Base-by-base conservation (phyloP, 2,329 filamentous ascomycete genomes). In the Arthroderma uncinatum region DNA sequence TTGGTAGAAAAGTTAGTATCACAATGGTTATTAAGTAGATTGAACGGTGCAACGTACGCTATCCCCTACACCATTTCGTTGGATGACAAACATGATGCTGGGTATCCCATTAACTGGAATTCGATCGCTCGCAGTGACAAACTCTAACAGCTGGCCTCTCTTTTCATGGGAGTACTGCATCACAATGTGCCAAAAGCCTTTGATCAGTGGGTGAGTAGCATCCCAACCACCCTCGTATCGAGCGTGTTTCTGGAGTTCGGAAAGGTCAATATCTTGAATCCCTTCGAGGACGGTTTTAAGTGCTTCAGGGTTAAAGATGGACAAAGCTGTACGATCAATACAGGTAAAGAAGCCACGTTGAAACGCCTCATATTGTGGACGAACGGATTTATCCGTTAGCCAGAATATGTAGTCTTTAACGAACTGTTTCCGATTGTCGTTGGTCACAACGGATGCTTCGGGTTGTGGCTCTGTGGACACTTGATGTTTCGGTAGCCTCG, bases 71-170 rank as follows among this genome's bases (percentile, higher is more conserved):
- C 87, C 83, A 66, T 90, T 89, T 65, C 81, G 83, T 71, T 92
- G 86, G 44, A 98, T 79, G 12, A 88, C 82, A 70, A 97, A 97
- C 65, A 87, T 84, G 50, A 97, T 75, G 64, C 87, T 89, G 61
- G 82, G 80, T 66, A 91, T 83, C 2, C 93, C 93, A 19, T 88
- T 90, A 0, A 95, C 87, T 0, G 93, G 93, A 1, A 97, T 82
- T 1, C 93, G 81, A 67, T 96, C 91, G 64, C 85, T 92, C 0
- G 92, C 92, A 12, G 93, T 98, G 30, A 98, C 91, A 66, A 98
- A 98, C 69, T 96, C 90, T 33, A 98, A 78, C 34, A 98, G 74
- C 64, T 82, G 83, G 55, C 83, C 81, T 71, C 86, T 86, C 77
- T 91, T 86, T 47, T 80, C 77, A 14, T 85, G 78, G 8, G 72